Conservation (phyloP, 176 grass and related monocot genomes). For the Alloteropsis semialata region DNA sequence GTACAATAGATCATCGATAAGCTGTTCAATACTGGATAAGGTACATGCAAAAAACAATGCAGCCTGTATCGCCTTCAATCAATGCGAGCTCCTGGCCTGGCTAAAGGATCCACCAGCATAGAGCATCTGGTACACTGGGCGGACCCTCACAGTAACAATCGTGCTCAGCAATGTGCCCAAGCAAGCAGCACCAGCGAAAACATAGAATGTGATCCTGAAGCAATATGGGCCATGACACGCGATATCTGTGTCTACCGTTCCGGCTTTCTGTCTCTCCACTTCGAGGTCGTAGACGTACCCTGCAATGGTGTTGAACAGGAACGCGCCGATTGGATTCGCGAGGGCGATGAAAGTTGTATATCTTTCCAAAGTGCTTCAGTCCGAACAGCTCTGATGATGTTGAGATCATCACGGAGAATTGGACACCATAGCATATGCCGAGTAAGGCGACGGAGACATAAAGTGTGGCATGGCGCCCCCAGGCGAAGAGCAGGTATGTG, state of each 20-base stretch:
- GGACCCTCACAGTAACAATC: conserved; percentile 68
- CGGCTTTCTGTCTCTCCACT: conserved; percentile 49
- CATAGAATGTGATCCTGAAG: conserved; percentile 71
- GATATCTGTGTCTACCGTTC: conserved; percentile 19
- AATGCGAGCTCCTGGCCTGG: conserved; percentile 63
- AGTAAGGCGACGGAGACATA: conserved; percentile 52
- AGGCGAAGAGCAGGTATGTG: conserved; percentile 73
- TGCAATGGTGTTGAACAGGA: conserved; percentile 71
- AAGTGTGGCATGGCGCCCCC: conserved; percentile 45
- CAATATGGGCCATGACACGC: conserved; percentile 80
- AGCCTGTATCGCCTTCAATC: neutral
- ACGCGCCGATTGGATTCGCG: conserved; percentile 69
- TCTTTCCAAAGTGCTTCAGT: conserved; percentile 84
- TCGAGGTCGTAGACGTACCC: conserved; percentile 82
- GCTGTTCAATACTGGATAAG: neutral
- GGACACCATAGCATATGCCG: conserved; percentile 69
- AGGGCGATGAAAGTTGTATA: conserved; percentile 80
- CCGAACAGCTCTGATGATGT: conserved; percentile 89
- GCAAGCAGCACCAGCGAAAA: conserved; percentile 58
- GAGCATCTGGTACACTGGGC: conserved; percentile 86
- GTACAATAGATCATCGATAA: neutral
- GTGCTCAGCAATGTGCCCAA: conserved; percentile 75
- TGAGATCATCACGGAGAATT: conserved; percentile 75
- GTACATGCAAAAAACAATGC: neutral
- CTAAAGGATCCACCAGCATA: conserved; percentile 85